These are phyloP conservation scores for Hibiscus syriacus DNA, from an alignment of 345 rosid species.

Conservation along the genomic window DNA sequence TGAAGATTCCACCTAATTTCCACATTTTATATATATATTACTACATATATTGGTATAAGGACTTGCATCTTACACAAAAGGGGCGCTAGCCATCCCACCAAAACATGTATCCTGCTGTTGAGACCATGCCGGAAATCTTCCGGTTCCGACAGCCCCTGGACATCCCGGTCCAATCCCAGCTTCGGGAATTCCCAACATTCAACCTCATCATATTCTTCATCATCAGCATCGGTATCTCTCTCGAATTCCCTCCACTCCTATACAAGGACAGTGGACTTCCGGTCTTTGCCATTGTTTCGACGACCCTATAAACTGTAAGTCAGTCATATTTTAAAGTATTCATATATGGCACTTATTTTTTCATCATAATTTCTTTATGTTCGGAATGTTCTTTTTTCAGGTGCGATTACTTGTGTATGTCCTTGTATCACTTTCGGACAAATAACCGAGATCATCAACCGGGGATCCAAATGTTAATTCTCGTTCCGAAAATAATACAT, in stretches of 20 bases:
- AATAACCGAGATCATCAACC: constrained; percentile 3
- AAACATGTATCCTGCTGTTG: not conserved
- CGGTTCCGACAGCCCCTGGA: not conserved
- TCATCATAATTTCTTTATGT: not conserved
- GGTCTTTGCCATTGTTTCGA: constrained; percentile 7
- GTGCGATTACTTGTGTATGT: not conserved
- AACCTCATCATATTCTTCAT: not conserved
- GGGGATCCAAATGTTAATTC: not conserved
- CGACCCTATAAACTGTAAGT: constrained; percentile 4
- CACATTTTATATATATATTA: not conserved
- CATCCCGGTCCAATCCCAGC: not conserved
- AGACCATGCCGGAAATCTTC: not conserved
- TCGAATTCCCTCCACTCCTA: not conserved
- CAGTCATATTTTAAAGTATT: not conserved
- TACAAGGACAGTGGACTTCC: not conserved
- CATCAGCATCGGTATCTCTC: not conserved
- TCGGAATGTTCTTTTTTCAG: not conserved
- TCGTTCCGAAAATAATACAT: not conserved
- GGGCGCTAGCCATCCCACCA: not conserved
- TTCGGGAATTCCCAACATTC: not conserved
- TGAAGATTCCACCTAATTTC: not conserved
- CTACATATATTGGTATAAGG: not conserved
- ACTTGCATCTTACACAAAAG: not conserved
- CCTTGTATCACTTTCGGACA: constrained; percentile 6
- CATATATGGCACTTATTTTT: not conserved